Evolutionary conservation across 805 yeast species (phyloP), one percentile per base, ranked within the genome.

Genomic region (Lipomyces mesembrius): DNA sequence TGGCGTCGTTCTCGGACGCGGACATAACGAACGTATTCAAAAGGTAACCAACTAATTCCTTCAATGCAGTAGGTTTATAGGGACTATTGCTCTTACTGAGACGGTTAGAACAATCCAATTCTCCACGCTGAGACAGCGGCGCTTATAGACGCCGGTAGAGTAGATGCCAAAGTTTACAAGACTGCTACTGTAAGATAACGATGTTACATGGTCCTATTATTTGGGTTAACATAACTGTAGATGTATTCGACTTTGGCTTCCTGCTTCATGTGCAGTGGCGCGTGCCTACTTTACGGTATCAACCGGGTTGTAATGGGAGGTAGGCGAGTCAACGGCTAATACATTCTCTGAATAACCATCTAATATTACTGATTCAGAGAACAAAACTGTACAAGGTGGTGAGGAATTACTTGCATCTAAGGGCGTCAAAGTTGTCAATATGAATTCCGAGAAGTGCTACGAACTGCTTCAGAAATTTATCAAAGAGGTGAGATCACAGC

Each of bases 191-290:
- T 68, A 29, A 9, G 70, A 25, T 12, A 14, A 8, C 6, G 29
- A 9, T 25, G 35, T 20, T 22, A 32, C 65, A 60, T 14, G 17
- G 11, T 57, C 39, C 25, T 9, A 22, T 22, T 22, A 6, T 25
- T 17, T 22, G 8, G 20, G 32, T n/a, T 27, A 12, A 22, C 54
- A 14, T 55, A 11, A 32, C n/a, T 17, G n/a, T 39, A 67, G 71
- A 84, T 92, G 85, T 94, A 92, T 79, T 92, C 98, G 37, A 90
- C 97, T 0, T 81, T 94, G 71, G 90, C 97, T 7, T 98, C 98
- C 2, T 94, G 98, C 77, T 84, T 88, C 72, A 94, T 94, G 98
- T 94, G 98, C 77, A 86, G 95, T 3, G 98, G 98, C 25, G 96
- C 98, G 5, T 90, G 94, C 70, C 75, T 94, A 61, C 82, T 94